Base-by-base conservation (phyloP, 2,329 filamentous ascomycete genomes). In the Metarhizium brunneum region DNA sequence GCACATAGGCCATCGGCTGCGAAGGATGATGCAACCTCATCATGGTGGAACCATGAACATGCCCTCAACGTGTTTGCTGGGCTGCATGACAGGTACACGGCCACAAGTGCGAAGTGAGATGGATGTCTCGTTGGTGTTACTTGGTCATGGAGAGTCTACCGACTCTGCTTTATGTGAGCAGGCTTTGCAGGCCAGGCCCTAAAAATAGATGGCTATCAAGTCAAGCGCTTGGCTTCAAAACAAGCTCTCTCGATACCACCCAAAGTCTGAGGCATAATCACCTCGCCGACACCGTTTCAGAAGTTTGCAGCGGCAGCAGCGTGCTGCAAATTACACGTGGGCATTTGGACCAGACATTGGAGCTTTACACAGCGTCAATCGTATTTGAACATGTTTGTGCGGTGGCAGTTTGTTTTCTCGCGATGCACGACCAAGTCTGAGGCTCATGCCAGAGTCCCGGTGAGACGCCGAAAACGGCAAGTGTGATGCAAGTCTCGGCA, bases 401-500 rank as follows among this genome's bases (percentile, higher is more conserved):
- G 6, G n/a, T 20, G 42, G 42, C 42, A 18, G 18, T 20, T 16
- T 35, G 32, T 35, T 45, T 45, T 45, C 42, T 45, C 11, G 16
- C 18, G 7, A 20, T 25, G 42, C 42, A 25, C 42, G 18, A 45
- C 42, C 42, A 25, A 36, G 16, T 47, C 29, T n/a, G 47, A 11
- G 42, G 42, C 42, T 47, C 42, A 47, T 53, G 52, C 42, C 52
- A 47, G 42, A 38, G 42, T 20, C 52, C 11, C 18, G 20, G 52
- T 53, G 42, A 47, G 52, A 53, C 47, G 10, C 20, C 6, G 16
- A 32, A n/a, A 32, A 49, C 42, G 47, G 42, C 42, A 38, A n/a
- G 2, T 6, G 50, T 47, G 42, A 47, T 36, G 52, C 52, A 38
- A 47, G 42, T 53, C 52, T 53, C 42, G 42, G 51, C 42, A 53